Percentiles rank a stretch among this genome's conserved stretches.
These are phyloP conservation scores for Talaromyces sp. DNA, from an alignment of 2,329 filamentous ascomycete genomes.

Conservation along the genomic window DNA sequence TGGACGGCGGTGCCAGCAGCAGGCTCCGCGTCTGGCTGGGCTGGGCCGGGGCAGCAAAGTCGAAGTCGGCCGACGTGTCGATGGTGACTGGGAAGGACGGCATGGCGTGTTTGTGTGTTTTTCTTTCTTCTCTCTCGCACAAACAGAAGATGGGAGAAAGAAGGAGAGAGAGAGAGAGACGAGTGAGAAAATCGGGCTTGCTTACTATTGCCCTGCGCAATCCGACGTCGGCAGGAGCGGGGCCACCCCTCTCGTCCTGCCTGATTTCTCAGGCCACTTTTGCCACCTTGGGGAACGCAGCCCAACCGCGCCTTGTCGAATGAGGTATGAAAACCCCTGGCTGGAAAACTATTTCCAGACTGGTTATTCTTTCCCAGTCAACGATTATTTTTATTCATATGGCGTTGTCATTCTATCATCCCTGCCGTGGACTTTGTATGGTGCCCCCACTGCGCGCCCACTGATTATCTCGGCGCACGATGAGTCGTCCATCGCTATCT, in stretches of 20 bases:
- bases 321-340: neutral
- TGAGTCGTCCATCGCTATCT: neutral
- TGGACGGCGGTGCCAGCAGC: slow-evolving; percentile 82
- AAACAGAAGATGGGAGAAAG: neutral
- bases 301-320: neutral
- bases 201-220: neutral
- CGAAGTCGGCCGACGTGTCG: slow-evolving; percentile 54
- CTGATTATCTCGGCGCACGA: neutral
- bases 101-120: slow-evolving; percentile 12
- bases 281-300: neutral
- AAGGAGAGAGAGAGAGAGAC: neutral
- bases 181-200: neutral
- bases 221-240: slow-evolving; percentile 8
- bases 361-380: neutral
- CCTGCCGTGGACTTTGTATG: neutral
- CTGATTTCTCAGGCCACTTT: slow-evolving; percentile 3
- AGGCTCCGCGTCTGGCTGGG: slow-evolving; percentile 55
- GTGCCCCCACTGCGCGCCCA: neutral
- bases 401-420: neutral
- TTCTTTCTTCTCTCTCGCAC: neutral
- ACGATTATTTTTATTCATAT: neutral
- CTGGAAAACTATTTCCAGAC: neutral
- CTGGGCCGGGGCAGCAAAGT: slow-evolving; percentile 25
- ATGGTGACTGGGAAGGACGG: slow-evolving; percentile 47
- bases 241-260: neutral